Base-by-base conservation (phyloP, 2,329 filamentous ascomycete species). In the Talaromyces sp. region DNA sequence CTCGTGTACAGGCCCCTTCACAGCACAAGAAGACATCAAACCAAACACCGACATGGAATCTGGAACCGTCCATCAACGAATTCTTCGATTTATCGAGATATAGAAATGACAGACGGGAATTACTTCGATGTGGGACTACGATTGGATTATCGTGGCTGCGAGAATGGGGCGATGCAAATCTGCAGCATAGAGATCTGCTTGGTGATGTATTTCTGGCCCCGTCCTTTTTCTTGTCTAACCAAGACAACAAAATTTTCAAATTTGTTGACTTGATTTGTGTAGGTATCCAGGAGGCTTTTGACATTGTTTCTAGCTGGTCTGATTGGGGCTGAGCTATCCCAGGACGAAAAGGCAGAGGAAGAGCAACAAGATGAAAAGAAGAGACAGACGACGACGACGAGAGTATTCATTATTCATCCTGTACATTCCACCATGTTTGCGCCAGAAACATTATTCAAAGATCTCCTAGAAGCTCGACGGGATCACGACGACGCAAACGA, bases 321-420 rank as follows among this genome's bases (percentile, higher is more conserved):
- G 17, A 3, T 28, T 28, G 4, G 3, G 3, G 25, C 3, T 3
- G 4, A 28, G 25, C 22, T n/a, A 31, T 21, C 11, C 7, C 53
- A 36, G 17, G 15, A 10, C 19, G 39, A 51, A 43, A 22, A 53
- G 6, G 6, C 13, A 11, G 17, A 45, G 35, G 36, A 15, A 17
- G n/a, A 52, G 9, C 21, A 39, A 25, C 15, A 19, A 25, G 15
- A 5, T n/a, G 33, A 31, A 21, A 46, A 35, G 8, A 10, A 15
- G 33, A 11, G 13, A 17, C 13, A 25, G 28, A 6, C 17, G 36
- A 40, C 65, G 28, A 6, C 17, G 36, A 40, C 65, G 28, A 70
- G 58, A 50, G 63, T 65, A 28, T 74, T 69, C 62, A 72, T 74
- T 37, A 72, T 74, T 51, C 66, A 72, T 51, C 71, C 71, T 0